Evolutionary conservation across 2,329 filamentous ascomycete species (phyloP).

Genomic region (Tetracladium maxilliforme): DNA sequence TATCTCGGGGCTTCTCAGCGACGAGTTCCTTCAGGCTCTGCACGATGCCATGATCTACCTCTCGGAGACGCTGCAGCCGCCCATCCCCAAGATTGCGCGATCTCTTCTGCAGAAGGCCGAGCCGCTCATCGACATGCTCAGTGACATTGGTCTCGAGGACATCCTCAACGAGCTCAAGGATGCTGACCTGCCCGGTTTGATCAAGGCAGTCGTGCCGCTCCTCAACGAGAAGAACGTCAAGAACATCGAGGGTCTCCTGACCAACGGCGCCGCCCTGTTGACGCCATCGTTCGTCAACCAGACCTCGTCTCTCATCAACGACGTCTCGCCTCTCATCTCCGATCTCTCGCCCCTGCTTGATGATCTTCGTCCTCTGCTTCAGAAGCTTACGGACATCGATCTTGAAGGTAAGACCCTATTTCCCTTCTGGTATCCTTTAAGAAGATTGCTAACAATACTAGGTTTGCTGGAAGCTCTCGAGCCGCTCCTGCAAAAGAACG

Average conservation of each 20-base stretch:
- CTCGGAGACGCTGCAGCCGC: slow-evolving; percentile 19
- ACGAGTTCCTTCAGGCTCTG: slow-evolving; percentile 22
- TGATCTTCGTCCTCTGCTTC: slow-evolving; percentile 14
- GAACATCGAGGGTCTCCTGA: slow-evolving; percentile 17
- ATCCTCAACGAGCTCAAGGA: slow-evolving; percentile 13
- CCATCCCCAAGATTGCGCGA: slow-evolving; percentile 14
- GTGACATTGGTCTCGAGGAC: slow-evolving; percentile 11
- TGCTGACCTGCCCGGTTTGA: slow-evolving; percentile 17
- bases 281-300: slow-evolving; percentile 8
- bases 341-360: too few relatives aligned
- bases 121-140: slow-evolving; percentile 12
- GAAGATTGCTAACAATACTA: too few relatives aligned
- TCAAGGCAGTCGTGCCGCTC: slow-evolving; percentile 16
- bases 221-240: slow-evolving; percentile 14
- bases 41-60: slow-evolving; percentile 26
- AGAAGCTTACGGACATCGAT: slow-evolving; percentile 13
- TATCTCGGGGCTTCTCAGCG: slow-evolving; percentile 15
- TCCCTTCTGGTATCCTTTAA: too few relatives aligned
- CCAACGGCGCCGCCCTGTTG: slow-evolving; percentile 20
- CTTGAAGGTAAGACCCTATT: slow-evolving; percentile 8
- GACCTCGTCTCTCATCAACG: slow-evolving; percentile 1
- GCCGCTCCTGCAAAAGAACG: slow-evolving; percentile 17
- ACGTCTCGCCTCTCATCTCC: slow-evolving; percentile 1
- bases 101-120: slow-evolving; percentile 13
- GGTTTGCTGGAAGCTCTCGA: slow-evolving; percentile 15